These are phyloP conservation scores for Odontarrhena argentea DNA, from an alignment of 345 rosid genomes.

Conservation along the genomic window DNA sequence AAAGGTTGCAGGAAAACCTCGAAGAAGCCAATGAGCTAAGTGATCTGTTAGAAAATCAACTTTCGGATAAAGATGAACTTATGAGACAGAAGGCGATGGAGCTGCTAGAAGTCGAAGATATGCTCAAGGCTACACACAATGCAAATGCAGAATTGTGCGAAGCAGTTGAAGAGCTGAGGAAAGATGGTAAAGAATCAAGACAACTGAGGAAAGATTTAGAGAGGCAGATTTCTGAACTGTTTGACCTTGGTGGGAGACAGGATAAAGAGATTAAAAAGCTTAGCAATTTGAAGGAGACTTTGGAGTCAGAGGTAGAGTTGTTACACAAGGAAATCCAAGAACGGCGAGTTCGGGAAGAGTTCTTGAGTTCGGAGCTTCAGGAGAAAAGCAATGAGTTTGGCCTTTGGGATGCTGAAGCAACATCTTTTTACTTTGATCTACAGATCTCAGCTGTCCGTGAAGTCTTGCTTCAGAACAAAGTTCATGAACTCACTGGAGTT, in stretches of 20 bases:
- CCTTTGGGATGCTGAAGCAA: conserved; percentile 94
- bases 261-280: conserved; percentile 63
- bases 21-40: conserved; percentile 55
- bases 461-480: conserved; percentile 73
- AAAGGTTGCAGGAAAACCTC: conserved; percentile 58
- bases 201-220: conserved; percentile 45
- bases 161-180: conserved; percentile 65
- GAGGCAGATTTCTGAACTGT: conserved; percentile 49
- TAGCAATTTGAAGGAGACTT: conserved; percentile 50
- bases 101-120: conserved; percentile 66
- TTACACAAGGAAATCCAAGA: conserved; percentile 59
- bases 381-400: conserved; percentile 81
- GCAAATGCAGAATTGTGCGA: conserved; percentile 56
- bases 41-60: conserved; percentile 60
- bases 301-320: conserved; percentile 54
- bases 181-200: conserved; percentile 58
- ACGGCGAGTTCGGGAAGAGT: conserved; percentile 64
- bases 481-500: conserved; percentile 57
- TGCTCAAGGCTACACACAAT: conserved; percentile 62
- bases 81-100: conserved; percentile 59
- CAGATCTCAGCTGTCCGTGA: conserved; percentile 75
- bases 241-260: conserved; percentile 46
- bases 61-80: conserved; percentile 52
- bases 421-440: conserved; percentile 86
- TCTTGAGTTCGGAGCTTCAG: conserved; percentile 76